Conservation (phyloP, 1,284 basidiomycete genomes). For the Xerocomus nothofagi region DNA sequence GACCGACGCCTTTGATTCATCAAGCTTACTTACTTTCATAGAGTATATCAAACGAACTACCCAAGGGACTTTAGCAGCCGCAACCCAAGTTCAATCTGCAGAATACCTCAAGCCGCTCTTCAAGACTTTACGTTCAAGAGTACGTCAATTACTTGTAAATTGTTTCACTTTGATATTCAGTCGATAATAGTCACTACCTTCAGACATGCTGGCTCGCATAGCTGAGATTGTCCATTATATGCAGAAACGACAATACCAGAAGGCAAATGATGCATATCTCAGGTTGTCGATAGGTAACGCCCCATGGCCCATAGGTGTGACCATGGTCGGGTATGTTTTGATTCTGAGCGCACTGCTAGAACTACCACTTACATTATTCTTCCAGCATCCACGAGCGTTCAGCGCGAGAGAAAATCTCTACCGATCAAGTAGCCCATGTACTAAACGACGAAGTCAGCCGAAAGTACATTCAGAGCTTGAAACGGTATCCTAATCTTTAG, state of each 20-base stretch:
- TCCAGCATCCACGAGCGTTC: constrained; percentile 95
- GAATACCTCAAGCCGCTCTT: constrained; percentile 98
- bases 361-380: constrained; percentile 2
- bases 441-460: constrained; percentile 98
- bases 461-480: constrained; percentile 98
- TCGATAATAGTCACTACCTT: constrained; percentile 64
- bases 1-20: neutral
- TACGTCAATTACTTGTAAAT: constrained; percentile 41
- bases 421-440: constrained; percentile 96
- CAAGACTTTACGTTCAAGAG: constrained; percentile 82
- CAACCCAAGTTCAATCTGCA: constrained; percentile 93
- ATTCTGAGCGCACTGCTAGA: neutral
- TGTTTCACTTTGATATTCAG: constrained; percentile 11
- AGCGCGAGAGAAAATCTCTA: constrained; percentile 95
- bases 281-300: constrained; percentile 97
- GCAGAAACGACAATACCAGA: constrained; percentile 93
- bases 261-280: constrained; percentile 96
- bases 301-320: constrained; percentile 99
- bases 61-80: constrained; percentile 92
- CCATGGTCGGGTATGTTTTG: constrained; percentile 87
- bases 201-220: constrained; percentile 86
- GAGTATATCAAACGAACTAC: constrained; percentile 81
- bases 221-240: constrained; percentile 96
- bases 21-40: constrained; percentile 29
- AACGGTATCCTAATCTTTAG: constrained; percentile 58